Conservation (phyloP, 345 rosid genomes). For the Hibiscus mutabilis region DNA sequence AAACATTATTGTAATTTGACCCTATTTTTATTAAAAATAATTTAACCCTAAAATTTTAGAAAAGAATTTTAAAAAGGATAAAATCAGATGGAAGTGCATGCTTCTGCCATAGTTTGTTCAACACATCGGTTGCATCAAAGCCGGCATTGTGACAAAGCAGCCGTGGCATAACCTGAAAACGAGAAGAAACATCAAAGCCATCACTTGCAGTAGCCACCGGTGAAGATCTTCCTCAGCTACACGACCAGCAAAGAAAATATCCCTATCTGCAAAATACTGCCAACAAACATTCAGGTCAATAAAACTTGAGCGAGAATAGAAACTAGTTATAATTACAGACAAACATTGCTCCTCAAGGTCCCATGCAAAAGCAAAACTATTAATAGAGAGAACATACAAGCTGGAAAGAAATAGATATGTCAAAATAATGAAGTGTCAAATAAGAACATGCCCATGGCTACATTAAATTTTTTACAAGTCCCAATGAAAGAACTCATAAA, state of each 20-base stretch:
- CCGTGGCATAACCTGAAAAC: too few relatives aligned
- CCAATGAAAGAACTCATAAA: background rate
- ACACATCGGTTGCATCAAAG: too few relatives aligned
- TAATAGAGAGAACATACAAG: background rate
- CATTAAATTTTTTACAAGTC: background rate
- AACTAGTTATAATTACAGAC: background rate
- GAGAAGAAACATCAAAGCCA: too few relatives aligned
- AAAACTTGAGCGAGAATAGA: background rate
- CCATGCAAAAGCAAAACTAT: background rate
- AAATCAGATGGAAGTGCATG: too few relatives aligned
- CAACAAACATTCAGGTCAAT: conserved; percentile 8
- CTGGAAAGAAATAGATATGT: background rate
- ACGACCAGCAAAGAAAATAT: conserved; percentile 99
- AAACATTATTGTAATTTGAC: too few relatives aligned
- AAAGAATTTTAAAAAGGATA: too few relatives aligned
- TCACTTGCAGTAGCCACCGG: conserved; percentile 93
- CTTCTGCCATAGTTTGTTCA: too few relatives aligned
- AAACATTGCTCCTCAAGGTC: background rate
- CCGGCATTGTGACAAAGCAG: too few relatives aligned
- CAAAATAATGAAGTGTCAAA: background rate
- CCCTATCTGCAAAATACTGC: conserved; percentile 98
- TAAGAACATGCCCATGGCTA: background rate
- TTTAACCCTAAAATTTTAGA: too few relatives aligned
- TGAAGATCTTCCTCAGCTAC: conserved; percentile 92
- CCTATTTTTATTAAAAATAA: too few relatives aligned